phyloP scores from a whole-genome alignment of 2,329 filamentous ascomycete species.

The Trichocomaceae sp. region DNA sequence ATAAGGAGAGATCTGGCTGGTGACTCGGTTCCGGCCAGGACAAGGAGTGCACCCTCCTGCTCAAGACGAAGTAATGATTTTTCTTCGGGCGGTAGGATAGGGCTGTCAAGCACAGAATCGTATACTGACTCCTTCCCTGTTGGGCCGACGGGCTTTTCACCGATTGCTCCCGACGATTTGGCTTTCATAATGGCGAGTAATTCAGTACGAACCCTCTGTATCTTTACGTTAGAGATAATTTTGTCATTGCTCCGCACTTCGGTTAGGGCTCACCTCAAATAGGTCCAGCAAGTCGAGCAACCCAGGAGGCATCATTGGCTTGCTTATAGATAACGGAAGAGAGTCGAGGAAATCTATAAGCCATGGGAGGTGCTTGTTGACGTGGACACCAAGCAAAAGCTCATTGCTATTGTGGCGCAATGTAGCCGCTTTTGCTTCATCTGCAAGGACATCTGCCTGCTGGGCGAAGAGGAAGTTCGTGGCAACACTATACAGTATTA shows the following conservation, averaged over 20 bases:
- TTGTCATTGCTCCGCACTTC: background rate
- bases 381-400: slow-evolving; percentile 24
- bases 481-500: slow-evolving; percentile 20
- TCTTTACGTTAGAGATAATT: background rate
- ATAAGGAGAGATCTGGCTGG: slow-evolving; percentile 21
- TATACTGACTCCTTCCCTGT: slow-evolving; percentile 23
- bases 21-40: slow-evolving; percentile 24
- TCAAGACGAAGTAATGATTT: slow-evolving; percentile 24
- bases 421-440: slow-evolving; percentile 19
- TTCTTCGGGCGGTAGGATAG: slow-evolving; percentile 20
- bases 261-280: slow-evolving; percentile 13
- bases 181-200: slow-evolving; percentile 16
- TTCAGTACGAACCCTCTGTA: slow-evolving; percentile 20
- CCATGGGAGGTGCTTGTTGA: slow-evolving; percentile 29
- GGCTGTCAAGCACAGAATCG: slow-evolving; percentile 21
- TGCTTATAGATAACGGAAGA: slow-evolving; percentile 18
- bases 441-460: slow-evolving; percentile 19
- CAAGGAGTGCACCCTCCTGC: slow-evolving; percentile 25
- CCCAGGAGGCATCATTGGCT: slow-evolving; percentile 20
- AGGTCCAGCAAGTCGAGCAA: slow-evolving; percentile 21
- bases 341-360: slow-evolving; percentile 20
- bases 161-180: slow-evolving; percentile 8
- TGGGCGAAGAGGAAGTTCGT: slow-evolving; percentile 26
- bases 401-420: slow-evolving; percentile 23
- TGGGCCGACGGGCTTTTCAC: slow-evolving; percentile 4